Base-by-base conservation (phyloP, 257 asterid species). In the Lantana camara region DNA sequence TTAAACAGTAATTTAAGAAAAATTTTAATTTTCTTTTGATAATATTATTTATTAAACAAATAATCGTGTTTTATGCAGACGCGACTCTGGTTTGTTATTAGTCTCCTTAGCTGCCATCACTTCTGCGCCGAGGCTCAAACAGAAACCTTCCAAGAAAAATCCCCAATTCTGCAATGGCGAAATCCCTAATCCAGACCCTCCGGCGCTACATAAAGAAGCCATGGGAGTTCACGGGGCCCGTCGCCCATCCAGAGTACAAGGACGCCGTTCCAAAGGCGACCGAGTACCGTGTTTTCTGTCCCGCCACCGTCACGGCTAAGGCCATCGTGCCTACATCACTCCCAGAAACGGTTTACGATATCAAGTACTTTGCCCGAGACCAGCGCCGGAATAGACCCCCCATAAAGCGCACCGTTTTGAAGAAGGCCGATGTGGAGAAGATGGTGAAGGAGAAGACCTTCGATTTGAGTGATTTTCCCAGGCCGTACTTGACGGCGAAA, bases 311-410 rank as follows among this genome's bases (percentile, higher is more conserved):
- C 9, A 64, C 83, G 38, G 77, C 38, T 13, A 63, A 62, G 76
- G 95, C 97, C 57, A 79, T 87, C 73, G 80, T 93, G 16, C 99
- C 98, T 20, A 49, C 82, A 9, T 84, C 97, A 12, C 70, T 90
- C 23, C 97, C 95, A 0, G 97, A 90, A 57, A 90, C 91, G 0
- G 97, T 93, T 7, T 94, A 66, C 78, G 99, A 90, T 64, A 93
- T 93, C 87, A 93, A 90, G 88, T 93, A 93, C 79, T 87, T 63
- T 72, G 34, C 89, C 38, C 87, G 97, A 22, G 97, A 93, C 52
- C 97, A 90, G 85, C 88, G 97, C 67, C 95, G 97, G 61, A 93
- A 90, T 46, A 88, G 95, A 2, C 90, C 95, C 1, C 95, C 96
- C 0, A 83, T 89, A 6, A 92, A 68, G 38, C 87, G 95, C 55